A percentile compares a stretch with the other conserved stretches of the same genome.
Conservation (phyloP, 306 rosid genomes). For the cucumber (Cucumis sativus) region Cucumber_9930_V3 NC_026659.2:28938501-28939000, state of each 20-base stretch:
- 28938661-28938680: background rate
- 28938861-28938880: background rate
- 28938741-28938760: background rate
- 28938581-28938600: background rate
- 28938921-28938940: background rate
- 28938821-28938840: background rate
- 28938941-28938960: background rate
- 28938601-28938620: background rate
- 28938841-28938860: constrained; percentile 1
- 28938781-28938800: background rate
- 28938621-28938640: background rate
- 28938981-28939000: background rate
- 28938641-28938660: background rate
- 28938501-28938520: background rate
- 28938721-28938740: background rate
- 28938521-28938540: background rate
- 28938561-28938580: background rate
- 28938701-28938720: background rate
- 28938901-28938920: background rate
- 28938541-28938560: background rate
- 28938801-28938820: background rate
- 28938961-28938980: background rate
- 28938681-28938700: background rate
- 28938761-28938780: background rate
- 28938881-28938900: background rate